Conservation (phyloP, 345 rosid species). For the Fremontodendron californicum region DNA sequence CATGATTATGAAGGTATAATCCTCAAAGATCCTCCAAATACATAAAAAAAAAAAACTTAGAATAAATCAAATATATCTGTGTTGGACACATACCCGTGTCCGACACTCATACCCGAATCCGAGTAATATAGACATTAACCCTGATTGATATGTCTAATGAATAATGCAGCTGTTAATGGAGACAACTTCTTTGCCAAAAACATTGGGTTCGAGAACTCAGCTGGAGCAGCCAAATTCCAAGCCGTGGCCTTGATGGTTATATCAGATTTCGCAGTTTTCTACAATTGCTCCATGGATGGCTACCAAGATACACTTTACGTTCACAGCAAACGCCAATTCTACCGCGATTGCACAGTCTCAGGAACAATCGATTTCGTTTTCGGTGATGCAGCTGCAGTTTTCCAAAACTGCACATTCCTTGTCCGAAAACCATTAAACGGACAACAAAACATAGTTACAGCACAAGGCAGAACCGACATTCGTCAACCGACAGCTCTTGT, state of each 20-base stretch:
- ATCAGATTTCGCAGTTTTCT: slow-evolving; percentile 55
- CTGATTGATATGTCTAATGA: not conserved
- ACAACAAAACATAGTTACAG: slow-evolving; percentile 58
- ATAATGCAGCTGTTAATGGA: slow-evolving; percentile 51
- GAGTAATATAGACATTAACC: not conserved
- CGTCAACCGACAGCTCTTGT: slow-evolving; percentile 45
- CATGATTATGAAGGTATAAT: too few species aligned
- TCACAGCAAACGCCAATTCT: slow-evolving; percentile 77
- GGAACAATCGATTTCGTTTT: slow-evolving; percentile 83
- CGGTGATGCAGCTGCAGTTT: slow-evolving; percentile 59
- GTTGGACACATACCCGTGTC: too few species aligned
- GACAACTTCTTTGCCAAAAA: slow-evolving; percentile 53
- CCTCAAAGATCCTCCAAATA: too few species aligned
- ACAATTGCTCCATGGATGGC: slow-evolving; percentile 74
- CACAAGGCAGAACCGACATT: slow-evolving; percentile 47
- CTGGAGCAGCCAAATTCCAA: slow-evolving; percentile 62
- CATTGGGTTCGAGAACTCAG: slow-evolving; percentile 71
- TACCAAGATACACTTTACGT: slow-evolving; percentile 72
- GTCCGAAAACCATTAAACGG: slow-evolving; percentile 48
- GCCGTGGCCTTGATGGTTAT: slow-evolving; percentile 73
- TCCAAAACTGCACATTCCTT: slow-evolving; percentile 64
- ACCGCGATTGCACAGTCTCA: slow-evolving; percentile 66
- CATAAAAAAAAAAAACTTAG: too few species aligned
- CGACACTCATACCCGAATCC: too few species aligned
- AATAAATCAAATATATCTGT: too few species aligned